Evolutionary conservation across 2,329 filamentous ascomycete genomes (phyloP).

Genomic region (Aspergillus melleus): DNA sequence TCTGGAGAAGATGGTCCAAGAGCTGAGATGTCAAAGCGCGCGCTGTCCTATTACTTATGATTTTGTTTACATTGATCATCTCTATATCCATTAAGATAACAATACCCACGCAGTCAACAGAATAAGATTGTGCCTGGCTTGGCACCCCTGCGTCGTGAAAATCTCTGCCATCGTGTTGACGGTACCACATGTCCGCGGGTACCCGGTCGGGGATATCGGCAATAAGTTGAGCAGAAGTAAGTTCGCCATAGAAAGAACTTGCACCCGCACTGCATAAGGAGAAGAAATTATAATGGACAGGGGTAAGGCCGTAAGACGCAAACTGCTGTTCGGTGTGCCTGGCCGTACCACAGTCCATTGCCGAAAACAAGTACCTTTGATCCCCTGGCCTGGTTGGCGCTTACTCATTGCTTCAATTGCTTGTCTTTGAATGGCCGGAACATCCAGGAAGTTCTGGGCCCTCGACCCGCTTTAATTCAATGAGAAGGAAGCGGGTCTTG

Average conservation of each 20-base stretch:
- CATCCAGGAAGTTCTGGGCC: not conserved
- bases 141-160: not conserved
- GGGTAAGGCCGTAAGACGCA: not conserved
- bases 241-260: not conserved
- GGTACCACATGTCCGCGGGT: not conserved
- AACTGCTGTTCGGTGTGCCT: not conserved
- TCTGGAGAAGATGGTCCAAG: not conserved
- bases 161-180: not conserved
- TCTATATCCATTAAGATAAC: not conserved
- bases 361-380: not conserved
- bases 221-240: not conserved
- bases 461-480: not conserved
- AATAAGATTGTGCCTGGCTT: not conserved
- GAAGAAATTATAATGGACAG: not conserved
- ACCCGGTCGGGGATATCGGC: not conserved
- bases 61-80: not conserved
- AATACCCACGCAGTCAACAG: not conserved
- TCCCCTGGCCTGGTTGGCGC: not conserved
- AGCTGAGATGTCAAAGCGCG: not conserved
- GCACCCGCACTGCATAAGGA: not conserved
- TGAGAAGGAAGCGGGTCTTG: not conserved
- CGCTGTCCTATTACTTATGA: not conserved
- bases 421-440: not conserved
- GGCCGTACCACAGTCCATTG: not conserved
- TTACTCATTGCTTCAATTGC: not conserved